Evolutionary conservation across 495 filamentous ascomycete genomes (phyloP), one percentile per base, ranked within the genome.

Genomic region (Halenospora varia): DNA sequence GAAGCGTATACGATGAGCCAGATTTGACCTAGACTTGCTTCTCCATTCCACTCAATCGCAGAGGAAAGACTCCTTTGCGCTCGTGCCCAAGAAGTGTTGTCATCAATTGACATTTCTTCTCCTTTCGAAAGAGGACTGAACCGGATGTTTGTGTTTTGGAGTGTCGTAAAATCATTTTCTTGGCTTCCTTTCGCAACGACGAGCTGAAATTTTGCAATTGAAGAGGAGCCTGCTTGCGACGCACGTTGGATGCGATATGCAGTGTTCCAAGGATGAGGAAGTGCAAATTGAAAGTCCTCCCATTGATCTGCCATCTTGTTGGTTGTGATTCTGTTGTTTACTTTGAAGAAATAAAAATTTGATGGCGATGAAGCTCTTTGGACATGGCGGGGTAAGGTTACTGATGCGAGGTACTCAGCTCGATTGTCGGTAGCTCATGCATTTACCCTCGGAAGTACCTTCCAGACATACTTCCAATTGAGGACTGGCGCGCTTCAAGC

Each of bases 1-100:
- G 82, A 69, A 20, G 81, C 77, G 65, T 88, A 85, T 23, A 83
- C 62, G 39, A 82, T 64, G 15, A 85, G 78, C 84, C 84, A 88
- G 40, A 84, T 73, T 60, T 87, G 83, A 4, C 71, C 82, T 20
- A 82, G 62, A 0, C 80, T 78, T 10, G 83, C 81, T 0, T 75
- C 51, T 1, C 40, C 61, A 22, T 18, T 49, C 77, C 77, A 80
- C 55, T 72, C 55, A 48, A 80, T 68, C 4, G 63, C 62, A 1
- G 69, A 73, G 22, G 64, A 59, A 0, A 72, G 75, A 29, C 69
- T 70, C 39, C 77, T 65, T 45, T 68, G 70, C 24, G 69, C 71
- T 15, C 77, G 67, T 3, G 71, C 76, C 75, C 75, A 79, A 3
- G 73, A 63, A 18, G 68, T 75, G 64, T 79, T 79, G 53, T 79